These are phyloP conservation scores for Taiozyma sp. DNA, from an alignment of 1,139 yeast species.

Conservation along the genomic window DNA sequence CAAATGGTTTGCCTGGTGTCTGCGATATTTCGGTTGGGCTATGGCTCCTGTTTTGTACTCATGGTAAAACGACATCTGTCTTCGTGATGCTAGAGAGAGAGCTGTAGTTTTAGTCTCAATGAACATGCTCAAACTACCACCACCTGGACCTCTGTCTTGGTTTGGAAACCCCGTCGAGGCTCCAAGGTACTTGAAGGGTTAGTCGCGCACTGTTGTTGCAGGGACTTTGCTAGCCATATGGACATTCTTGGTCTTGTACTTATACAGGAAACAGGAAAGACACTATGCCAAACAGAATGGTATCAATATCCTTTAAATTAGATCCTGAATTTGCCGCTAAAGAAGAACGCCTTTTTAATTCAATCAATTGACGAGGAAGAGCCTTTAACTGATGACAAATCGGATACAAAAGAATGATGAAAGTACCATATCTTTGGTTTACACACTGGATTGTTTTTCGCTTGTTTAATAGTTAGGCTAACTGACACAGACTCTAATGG, in stretches of 20 bases:
- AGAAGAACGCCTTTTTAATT: background rate
- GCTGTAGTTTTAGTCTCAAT: conserved; percentile 34
- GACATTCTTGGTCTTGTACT: conserved; percentile 48
- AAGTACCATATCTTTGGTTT: too few relatives aligned
- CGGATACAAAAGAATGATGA: background rate
- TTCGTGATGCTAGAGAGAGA: conserved; percentile 35
- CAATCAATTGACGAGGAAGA: background rate
- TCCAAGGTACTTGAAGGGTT: conserved; percentile 45
- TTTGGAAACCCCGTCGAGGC: conserved; percentile 50
- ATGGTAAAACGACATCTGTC: conserved; percentile 36
- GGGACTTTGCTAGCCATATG: conserved; percentile 26
- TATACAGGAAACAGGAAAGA: conserved; percentile 56
- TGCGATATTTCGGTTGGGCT: conserved; percentile 42
- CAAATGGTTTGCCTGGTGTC: conserved; percentile 61
- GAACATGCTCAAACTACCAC: conserved; percentile 37
- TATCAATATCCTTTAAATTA: conserved; percentile 23
- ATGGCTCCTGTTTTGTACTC: conserved; percentile 37
- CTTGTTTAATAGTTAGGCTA: too few relatives aligned
- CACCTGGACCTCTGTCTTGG: conserved; percentile 39
- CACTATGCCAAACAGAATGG: conserved; percentile 38
- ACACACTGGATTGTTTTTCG: too few relatives aligned
- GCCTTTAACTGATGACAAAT: background rate
- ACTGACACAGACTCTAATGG: too few relatives aligned
- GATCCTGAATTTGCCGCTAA: background rate
- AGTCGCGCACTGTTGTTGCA: conserved; percentile 27